A percentile compares a stretch with the other conserved stretches of the same genome.
Evolutionary conservation across 2,329 filamentous ascomycete genomes (phyloP).

Genomic region (Mycosphaerelloides madeirae): DNA sequence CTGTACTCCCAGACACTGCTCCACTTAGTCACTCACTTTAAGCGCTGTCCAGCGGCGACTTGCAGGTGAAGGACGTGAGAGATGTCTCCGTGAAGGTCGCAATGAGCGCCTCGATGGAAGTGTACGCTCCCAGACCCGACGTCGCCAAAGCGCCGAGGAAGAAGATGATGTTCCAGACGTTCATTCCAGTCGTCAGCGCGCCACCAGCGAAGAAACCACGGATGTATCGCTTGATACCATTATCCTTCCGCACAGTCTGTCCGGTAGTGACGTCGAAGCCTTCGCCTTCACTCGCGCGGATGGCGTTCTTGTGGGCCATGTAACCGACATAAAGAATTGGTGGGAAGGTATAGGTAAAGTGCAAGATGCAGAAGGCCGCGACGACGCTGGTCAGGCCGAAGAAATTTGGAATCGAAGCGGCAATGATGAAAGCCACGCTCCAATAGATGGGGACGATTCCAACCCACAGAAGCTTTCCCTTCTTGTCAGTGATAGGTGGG

Average conservation of each 20-base stretch:
- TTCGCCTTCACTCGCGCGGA: slow-evolving; percentile 35
- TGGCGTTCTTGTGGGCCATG: slow-evolving; percentile 42
- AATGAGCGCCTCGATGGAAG: slow-evolving; percentile 36
- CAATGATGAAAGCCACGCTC: slow-evolving; percentile 52
- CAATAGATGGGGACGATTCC: slow-evolving; percentile 53
- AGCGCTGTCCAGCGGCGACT: too few relatives aligned
- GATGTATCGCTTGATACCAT: slow-evolving; percentile 37
- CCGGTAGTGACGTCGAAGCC: slow-evolving; percentile 42
- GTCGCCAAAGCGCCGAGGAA: slow-evolving; percentile 36
- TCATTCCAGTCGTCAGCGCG: slow-evolving; percentile 22
- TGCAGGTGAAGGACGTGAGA: too few relatives aligned
- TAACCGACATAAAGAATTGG: slow-evolving; percentile 44
- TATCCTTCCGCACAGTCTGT: slow-evolving; percentile 31
- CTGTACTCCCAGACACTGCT: too few relatives aligned
- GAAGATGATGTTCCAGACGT: slow-evolving; percentile 32
- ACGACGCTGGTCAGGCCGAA: slow-evolving; percentile 40
- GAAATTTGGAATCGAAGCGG: slow-evolving; percentile 49
- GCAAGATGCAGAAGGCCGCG: slow-evolving; percentile 51
- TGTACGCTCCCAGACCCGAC: slow-evolving; percentile 38
- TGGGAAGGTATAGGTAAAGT: slow-evolving; percentile 57
- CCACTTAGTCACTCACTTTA: too few relatives aligned
- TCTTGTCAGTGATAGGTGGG: slow-evolving; percentile 45
- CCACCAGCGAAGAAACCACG: slow-evolving; percentile 36
- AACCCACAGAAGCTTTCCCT: slow-evolving; percentile 51
- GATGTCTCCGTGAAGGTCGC: slow-evolving; percentile 21